Evolutionary conservation across 1,284 basidiomycete species (phyloP), one percentile per base, ranked within the genome.

Genomic region (Apiotrichum akiyoshidainum): DNA sequence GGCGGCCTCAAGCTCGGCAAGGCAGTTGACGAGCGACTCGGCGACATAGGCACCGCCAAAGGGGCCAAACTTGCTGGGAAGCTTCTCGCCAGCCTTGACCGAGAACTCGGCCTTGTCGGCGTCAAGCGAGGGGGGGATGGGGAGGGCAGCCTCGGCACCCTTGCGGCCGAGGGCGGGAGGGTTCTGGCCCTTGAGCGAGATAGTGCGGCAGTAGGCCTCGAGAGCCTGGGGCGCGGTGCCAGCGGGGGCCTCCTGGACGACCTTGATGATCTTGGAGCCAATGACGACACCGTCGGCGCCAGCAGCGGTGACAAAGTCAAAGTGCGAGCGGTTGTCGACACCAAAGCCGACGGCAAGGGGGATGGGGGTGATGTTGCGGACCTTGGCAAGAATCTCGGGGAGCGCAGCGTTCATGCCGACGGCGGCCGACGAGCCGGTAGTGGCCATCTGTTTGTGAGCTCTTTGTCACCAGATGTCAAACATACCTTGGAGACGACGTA

Each of bases 1-100:
- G 42, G 90, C 93, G 59, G 86, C 85, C 78, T 98, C 94, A 40
- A 99, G 83, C 80, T 99, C 94, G 33, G 84, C 81, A 46, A 98
- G 82, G 70, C 90, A 92, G 71, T 94, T 93, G 64, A 93, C 88
- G 34, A 99, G 82, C 9, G 92, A 87, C 78, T 99, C 96, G 2
- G 96, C 92, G 6, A 98, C 93, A 78, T 93, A 99, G 70, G 97
- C 93, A 1, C 96, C 96, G 39, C 96, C 96, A 71, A 96, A 99
- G 60, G 92, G 82, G 53, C 96, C 96, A 68, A 99, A 99, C 50
- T 93, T 85, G 9, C 86, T 82, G 6, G 93, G 91, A 1, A 95
- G 80, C 16, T 83, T 80, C 50, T 79, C 79, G 16, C 65, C 65
- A 13, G 72, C 57, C 46, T 71, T 65, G 72, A 77, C 59, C 66